Percentiles rank a stretch among this genome's conserved stretches.
Evolutionary conservation across 208 protist species (phyloP).

Genomic region (Trypanosoma brucei): DNA sequence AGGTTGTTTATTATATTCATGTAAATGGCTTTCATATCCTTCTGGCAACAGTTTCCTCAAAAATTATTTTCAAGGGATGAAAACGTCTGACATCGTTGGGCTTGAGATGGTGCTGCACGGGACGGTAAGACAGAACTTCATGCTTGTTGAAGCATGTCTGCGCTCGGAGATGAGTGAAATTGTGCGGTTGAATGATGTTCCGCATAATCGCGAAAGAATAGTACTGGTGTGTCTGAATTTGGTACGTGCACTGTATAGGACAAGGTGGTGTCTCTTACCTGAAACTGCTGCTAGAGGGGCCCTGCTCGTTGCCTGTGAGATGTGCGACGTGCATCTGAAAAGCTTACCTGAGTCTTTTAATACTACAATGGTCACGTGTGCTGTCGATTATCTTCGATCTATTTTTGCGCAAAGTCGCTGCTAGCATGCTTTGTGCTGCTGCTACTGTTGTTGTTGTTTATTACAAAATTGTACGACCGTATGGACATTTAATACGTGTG

Average conservation of each 20-base stretch:
- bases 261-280: constrained; percentile 57
- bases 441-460: too few relatives aligned
- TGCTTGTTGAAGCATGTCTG: constrained; percentile 74
- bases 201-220: constrained; percentile 32
- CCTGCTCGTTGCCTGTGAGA: constrained; percentile 33
- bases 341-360: constrained; percentile 13
- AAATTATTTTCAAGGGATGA: constrained; percentile 11
- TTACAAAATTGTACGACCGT: too few relatives aligned
- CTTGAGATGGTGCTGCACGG: constrained; percentile 64
- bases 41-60: constrained; percentile 1
- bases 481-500: too few relatives aligned
- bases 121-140: constrained; percentile 44
- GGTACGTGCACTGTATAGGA: constrained; percentile 44
- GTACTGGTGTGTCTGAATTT: constrained; percentile 49
- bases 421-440: not conserved
- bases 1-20: constrained; percentile 57
- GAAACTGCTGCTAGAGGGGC: constrained; percentile 54
- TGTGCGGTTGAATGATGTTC: constrained; percentile 21
- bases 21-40: constrained; percentile 48
- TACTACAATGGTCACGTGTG: constrained; percentile 1
- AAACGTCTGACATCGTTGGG: constrained; percentile 51
- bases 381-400: constrained; percentile 19
- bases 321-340: constrained; percentile 15
- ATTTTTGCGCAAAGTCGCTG: not conserved
- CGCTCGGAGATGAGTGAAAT: constrained; percentile 43